Conservation (phyloP, 331 rosid species). For the Telfairia occidentalis region DNA sequence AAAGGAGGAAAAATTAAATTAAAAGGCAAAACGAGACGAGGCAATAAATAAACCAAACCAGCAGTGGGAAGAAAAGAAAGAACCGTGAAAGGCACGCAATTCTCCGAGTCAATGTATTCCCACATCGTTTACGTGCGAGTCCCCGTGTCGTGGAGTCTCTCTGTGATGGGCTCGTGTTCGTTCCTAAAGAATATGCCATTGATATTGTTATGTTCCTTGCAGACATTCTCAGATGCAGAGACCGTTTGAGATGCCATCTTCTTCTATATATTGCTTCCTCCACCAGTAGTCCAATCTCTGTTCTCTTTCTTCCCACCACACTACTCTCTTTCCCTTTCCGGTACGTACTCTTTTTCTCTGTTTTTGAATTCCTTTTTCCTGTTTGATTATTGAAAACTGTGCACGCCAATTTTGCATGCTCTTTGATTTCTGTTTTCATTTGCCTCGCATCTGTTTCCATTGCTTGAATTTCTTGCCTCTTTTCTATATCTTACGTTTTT, state of each 20-base stretch:
- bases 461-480: not conserved
- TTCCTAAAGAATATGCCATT: constrained; percentile 43
- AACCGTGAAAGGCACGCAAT: constrained; percentile 13
- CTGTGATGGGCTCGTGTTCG: not conserved
- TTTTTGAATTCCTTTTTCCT: not conserved
- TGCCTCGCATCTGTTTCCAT: not conserved
- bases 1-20: not conserved
- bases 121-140: constrained; percentile 10
- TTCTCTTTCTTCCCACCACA: constrained; percentile 10
- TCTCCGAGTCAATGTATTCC: constrained; percentile 10
- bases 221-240: constrained; percentile 47
- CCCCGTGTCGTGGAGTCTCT: constrained; percentile 4
- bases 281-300: constrained; percentile 6
- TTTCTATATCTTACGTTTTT: not conserved
- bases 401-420: constrained; percentile 4
- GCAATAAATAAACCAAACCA: not conserved
- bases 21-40: not conserved
- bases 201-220: constrained; percentile 30
- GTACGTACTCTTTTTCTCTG: not conserved
- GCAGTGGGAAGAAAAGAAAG: not conserved
- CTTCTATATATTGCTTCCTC: not conserved
- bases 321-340: not conserved
- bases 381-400: not conserved
- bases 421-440: not conserved
- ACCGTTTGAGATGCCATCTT: not conserved